Base-by-base conservation (phyloP, 257 asterid genomes). In the Plantago major region DNA sequence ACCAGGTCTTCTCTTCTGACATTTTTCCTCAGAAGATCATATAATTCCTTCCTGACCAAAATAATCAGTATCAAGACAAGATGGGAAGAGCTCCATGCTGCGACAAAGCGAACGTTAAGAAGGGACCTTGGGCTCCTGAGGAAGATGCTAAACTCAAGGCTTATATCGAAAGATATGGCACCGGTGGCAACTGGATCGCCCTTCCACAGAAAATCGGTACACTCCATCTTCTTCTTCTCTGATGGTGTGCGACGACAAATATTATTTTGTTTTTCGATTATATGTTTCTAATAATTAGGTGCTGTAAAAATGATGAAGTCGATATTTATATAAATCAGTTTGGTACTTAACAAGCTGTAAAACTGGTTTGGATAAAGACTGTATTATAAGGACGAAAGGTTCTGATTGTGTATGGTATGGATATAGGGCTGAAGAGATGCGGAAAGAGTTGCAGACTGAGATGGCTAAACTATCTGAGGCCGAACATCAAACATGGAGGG, bases 21-120 rank as follows among this genome's bases (percentile, higher is more conserved):
- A 73, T 56, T 70, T 73, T 73, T 51, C 65, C 65, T 28, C 82
- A 70, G 26, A 22, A 22, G 26, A 22, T 22, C 26, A 22, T 22
- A 22, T 1, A 22, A 22, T 22, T 22, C 26, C 26, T 22, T 22
- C 26, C 26, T 22, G 1, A 22, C 26, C 26, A 22, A 22, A 1
- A 22, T 2, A 22, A 22, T 22, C 26, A 22, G 26, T 7, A 9
- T 22, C 40, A 7, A 11, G 3, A 40, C 15, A 71, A 79, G 57
- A 90, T 92, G 98, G 98, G 98, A 42, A 84, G 98, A 86, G 95
- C 95, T 11, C 98, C 98, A 42, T 91, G 98, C 64, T 91, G 98
- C 62, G 98, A 91, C 79, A 91, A 91, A 84, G 84, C 82, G 10
- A 88, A 81, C 44, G 98, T 91, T 72, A 91, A 91, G 78, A 91